These are phyloP conservation scores for Salvia rosmarinus DNA, from an alignment of 257 asterid species.

Conservation along the genomic window DNA sequence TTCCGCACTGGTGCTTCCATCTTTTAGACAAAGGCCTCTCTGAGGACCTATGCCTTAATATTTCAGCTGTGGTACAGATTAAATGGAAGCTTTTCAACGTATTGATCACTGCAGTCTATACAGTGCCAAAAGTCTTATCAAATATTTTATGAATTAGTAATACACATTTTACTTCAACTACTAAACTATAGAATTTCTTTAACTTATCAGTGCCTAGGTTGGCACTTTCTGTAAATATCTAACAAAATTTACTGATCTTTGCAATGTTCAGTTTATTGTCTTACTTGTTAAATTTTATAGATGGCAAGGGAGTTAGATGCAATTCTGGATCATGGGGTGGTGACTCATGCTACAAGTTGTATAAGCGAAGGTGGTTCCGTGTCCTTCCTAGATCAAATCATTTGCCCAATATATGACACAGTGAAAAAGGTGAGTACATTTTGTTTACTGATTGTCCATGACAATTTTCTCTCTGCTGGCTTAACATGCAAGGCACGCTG, in stretches of 20 bases:
- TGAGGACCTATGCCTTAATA: constrained; percentile 6
- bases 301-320: constrained; percentile 95
- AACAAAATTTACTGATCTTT: background rate
- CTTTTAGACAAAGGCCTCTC: constrained; percentile 1
- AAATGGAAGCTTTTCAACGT: constrained; percentile 1
- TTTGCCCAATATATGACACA: constrained; percentile 66
- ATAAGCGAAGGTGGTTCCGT: constrained; percentile 55
- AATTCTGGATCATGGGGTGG: constrained; percentile 84
- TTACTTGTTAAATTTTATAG: constrained; percentile 48
- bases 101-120: constrained; percentile 20
- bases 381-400: constrained; percentile 73
- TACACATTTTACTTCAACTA: constrained; percentile 5
- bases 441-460: constrained; percentile 9
- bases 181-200: constrained; percentile 15
- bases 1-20: constrained; percentile 1
- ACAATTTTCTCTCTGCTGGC: constrained; percentile 9
- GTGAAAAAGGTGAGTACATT: constrained; percentile 55
- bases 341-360: constrained; percentile 63
- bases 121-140: constrained; percentile 1
- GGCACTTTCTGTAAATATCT: constrained; percentile 2
- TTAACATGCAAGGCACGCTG: constrained; percentile 15
- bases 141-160: background rate
- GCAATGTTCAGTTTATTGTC: constrained; percentile 27
- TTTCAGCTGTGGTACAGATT: constrained; percentile 18
- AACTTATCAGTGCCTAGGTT: constrained; percentile 15